Conservation (phyloP, 2,329 filamentous ascomycete genomes). For the Teratosphaeria pseudoeucalypti region DNA sequence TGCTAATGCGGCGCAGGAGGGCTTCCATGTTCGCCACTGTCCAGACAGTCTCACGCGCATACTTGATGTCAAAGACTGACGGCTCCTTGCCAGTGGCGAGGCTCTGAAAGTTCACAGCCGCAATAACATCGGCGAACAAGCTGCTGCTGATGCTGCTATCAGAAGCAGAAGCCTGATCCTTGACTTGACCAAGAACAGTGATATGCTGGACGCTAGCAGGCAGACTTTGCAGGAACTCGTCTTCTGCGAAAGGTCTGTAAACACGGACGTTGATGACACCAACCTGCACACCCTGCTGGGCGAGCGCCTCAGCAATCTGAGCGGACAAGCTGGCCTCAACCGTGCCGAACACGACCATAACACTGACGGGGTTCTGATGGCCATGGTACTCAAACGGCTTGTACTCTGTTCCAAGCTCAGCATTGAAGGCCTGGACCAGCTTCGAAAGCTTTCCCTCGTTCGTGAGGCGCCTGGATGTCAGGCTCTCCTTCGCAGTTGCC, state of each 20-base stretch:
- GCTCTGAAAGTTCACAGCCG: slow-evolving; percentile 68
- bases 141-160: slow-evolving; percentile 72
- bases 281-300: slow-evolving; percentile 63
- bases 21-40: slow-evolving; percentile 44
- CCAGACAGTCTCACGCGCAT: slow-evolving; percentile 62
- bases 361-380: slow-evolving; percentile 65
- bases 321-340: slow-evolving; percentile 77
- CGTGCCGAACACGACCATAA: slow-evolving; percentile 87
- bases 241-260: slow-evolving; percentile 91
- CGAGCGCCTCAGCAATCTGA: slow-evolving; percentile 65
- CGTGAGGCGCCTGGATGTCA: slow-evolving; percentile 49
- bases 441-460: slow-evolving; percentile 61
- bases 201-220: slow-evolving; percentile 66
- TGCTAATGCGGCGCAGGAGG: slow-evolving; percentile 37
- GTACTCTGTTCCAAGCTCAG: slow-evolving; percentile 88
- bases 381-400: slow-evolving; percentile 89
- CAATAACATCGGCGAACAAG: slow-evolving; percentile 84
- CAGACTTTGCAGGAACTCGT: slow-evolving; percentile 76
- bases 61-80: slow-evolving; percentile 75
- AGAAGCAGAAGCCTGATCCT: slow-evolving; percentile 58
- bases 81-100: slow-evolving; percentile 51
- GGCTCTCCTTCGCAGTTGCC: slow-evolving; percentile 46
- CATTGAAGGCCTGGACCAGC: slow-evolving; percentile 67
- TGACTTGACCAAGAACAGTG: slow-evolving; percentile 81
- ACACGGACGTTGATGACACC: slow-evolving; percentile 86